phyloP scores from a whole-genome alignment of 148 eudicot genomes.

The Rhododendron henanense region DNA sequence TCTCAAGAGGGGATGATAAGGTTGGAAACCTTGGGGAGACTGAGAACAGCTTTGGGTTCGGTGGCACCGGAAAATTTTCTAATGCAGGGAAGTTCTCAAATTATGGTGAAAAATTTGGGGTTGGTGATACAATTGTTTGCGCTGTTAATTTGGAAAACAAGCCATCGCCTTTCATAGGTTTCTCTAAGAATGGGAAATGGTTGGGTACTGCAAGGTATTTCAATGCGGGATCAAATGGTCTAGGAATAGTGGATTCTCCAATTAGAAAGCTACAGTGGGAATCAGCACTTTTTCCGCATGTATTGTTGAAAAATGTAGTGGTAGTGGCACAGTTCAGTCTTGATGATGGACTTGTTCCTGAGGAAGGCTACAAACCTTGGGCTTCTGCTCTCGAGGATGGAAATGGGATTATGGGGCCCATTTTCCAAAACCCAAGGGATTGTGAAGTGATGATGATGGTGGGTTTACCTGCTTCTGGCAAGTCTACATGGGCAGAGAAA shows the following conservation, averaged over 20 bases:
- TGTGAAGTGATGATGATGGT: slow-evolving; percentile 24
- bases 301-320: slow-evolving; percentile 58
- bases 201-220: slow-evolving; percentile 42
- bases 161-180: slow-evolving; percentile 44
- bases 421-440: slow-evolving; percentile 15
- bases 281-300: slow-evolving; percentile 63
- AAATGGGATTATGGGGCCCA: slow-evolving; percentile 47
- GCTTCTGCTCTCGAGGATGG: slow-evolving; percentile 40
- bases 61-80: slow-evolving; percentile 59
- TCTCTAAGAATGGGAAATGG: slow-evolving; percentile 55
- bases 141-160: slow-evolving; percentile 50
- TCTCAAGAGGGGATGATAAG: slow-evolving; percentile 51
- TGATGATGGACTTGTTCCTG: slow-evolving; percentile 56
- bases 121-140: slow-evolving; percentile 60
- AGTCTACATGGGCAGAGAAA: slow-evolving; percentile 75
- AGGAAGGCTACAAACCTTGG: slow-evolving; percentile 69
- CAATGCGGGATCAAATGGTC: slow-evolving; percentile 33
- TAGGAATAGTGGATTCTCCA: slow-evolving; percentile 26
- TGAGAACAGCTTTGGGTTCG: slow-evolving; percentile 49
- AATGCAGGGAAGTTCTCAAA: slow-evolving; percentile 34
- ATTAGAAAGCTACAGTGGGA: slow-evolving; percentile 27
- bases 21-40: slow-evolving; percentile 68
- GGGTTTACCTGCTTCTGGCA: slow-evolving; percentile 76
- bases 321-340: slow-evolving; percentile 55
- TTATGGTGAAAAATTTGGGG: slow-evolving; percentile 57